A percentile compares a stretch with the other conserved stretches of the same genome.
These are phyloP conservation scores for Tulasnella calospora DNA, from an alignment of 768 basidiomycete genomes.

Conservation along the genomic window DNA sequence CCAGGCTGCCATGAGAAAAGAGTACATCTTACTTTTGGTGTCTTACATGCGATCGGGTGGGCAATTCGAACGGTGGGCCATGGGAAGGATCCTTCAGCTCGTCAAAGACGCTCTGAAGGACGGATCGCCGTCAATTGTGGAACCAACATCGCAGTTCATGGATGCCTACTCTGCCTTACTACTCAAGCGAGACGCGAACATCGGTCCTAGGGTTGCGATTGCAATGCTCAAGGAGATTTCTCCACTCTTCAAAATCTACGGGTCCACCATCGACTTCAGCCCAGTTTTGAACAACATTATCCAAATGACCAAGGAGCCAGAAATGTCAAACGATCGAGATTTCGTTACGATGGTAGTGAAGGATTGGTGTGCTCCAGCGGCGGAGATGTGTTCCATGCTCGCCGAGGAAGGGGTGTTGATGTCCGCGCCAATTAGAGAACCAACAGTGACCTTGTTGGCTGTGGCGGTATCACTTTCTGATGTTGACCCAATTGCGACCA, in stretches of 20 bases:
- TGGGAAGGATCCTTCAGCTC: conserved; percentile 44
- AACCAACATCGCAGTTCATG: conserved; percentile 50
- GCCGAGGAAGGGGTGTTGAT: conserved; percentile 43
- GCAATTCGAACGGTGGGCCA: conserved; percentile 23
- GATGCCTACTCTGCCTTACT: conserved; percentile 48
- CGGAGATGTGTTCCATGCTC: conserved; percentile 48
- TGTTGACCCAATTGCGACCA: conserved; percentile 49
- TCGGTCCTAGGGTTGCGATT: conserved; percentile 47
- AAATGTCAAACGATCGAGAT: conserved; percentile 40
- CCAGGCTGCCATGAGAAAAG: conserved; percentile 53
- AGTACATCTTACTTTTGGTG: conserved; percentile 47
- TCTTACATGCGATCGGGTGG: conserved; percentile 32
- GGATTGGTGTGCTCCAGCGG: conserved; percentile 38
- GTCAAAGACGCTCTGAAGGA: conserved; percentile 56
- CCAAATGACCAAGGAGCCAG: conserved; percentile 48
- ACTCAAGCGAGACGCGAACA: conserved; percentile 43
- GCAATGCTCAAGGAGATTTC: conserved; percentile 52
- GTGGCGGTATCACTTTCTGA: conserved; percentile 46
- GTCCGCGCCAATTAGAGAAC: conserved; percentile 37
- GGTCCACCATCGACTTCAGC: conserved; percentile 51
- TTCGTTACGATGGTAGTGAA: conserved; percentile 34
- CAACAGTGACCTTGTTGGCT: conserved; percentile 37
- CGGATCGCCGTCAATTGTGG: conserved; percentile 36
- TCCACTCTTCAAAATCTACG: conserved; percentile 52
- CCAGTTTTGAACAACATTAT: conserved; percentile 52